A percentile compares a stretch with the other conserved stretches of the same genome.
Conservation (phyloP, 495 filamentous ascomycete species). For the Oleoguttula mirabilis region DNA sequence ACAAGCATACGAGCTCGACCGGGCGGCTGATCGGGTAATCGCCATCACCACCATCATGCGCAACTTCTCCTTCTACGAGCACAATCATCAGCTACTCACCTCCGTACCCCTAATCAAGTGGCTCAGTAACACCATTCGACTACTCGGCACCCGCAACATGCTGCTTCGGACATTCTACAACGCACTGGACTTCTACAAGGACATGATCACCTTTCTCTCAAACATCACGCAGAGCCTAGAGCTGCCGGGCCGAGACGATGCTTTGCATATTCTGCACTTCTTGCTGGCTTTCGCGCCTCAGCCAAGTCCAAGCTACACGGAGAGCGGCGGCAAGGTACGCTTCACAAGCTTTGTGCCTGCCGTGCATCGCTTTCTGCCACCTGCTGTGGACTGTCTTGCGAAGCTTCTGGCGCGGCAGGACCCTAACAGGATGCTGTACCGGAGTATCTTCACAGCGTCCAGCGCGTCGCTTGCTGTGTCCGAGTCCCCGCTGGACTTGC, state of each 20-base stretch:
- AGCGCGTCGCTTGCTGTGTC: conserved; percentile 24
- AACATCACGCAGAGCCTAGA: conserved; percentile 73
- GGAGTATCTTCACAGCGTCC: conserved; percentile 65
- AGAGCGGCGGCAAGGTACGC: conserved; percentile 18
- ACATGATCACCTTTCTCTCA: conserved; percentile 75
- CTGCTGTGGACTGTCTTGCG: conserved; percentile 78
- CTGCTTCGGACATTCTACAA: conserved; percentile 67
- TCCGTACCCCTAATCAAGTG: conserved; percentile 67
- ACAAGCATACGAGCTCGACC: conserved; percentile 69
- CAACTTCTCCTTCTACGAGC: conserved; percentile 77
- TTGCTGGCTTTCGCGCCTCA: conserved; percentile 77
- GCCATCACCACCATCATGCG: conserved; percentile 87
- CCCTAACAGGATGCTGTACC: conserved; percentile 75
- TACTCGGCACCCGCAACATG: conserved; percentile 81
- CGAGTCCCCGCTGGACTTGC: conserved; percentile 54
- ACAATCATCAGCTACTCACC: conserved; percentile 59
- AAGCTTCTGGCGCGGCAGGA: conserved; percentile 90
- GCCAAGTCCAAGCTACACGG: conserved; percentile 42
- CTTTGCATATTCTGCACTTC: conserved; percentile 74
- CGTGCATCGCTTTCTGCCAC: conserved; percentile 76
- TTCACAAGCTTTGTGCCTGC: conserved; percentile 71
- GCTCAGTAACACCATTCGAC: conserved; percentile 65
- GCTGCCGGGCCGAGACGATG: conserved; percentile 79
- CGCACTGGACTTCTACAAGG: conserved; percentile 93
- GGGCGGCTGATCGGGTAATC: conserved; percentile 73